phyloP scores from a whole-genome alignment of 106 monocot species.

The Dioscorea alata region DNA sequence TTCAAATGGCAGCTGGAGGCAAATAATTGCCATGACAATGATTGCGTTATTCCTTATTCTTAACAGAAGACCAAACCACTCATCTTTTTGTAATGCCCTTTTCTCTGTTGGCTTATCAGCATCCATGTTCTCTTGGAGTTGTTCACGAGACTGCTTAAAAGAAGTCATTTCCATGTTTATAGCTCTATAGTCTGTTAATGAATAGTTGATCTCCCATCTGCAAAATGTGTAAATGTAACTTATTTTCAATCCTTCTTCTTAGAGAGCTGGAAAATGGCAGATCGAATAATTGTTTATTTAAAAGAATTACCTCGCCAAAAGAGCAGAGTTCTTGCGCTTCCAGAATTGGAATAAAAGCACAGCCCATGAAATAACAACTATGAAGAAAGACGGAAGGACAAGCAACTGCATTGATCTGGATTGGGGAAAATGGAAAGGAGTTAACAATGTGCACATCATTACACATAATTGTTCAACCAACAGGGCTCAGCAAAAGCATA shows the following conservation, averaged over 20 bases:
- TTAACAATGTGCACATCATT: background rate
- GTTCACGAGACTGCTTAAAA: background rate
- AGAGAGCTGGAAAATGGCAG: background rate
- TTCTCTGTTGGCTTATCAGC: conserved; percentile 37
- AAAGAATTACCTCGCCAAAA: conserved; percentile 56
- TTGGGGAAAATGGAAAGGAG: background rate
- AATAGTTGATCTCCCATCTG: conserved; percentile 85
- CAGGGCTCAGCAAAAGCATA: conserved; percentile 7
- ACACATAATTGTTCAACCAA: background rate
- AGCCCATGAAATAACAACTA: conserved; percentile 77
- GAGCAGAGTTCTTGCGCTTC: conserved; percentile 85
- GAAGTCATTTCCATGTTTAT: conserved; percentile 26
- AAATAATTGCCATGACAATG: conserved; percentile 77
- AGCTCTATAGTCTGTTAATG: conserved; percentile 38
- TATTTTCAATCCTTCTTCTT: background rate
- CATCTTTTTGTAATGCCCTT: conserved; percentile 68
- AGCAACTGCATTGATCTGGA: conserved; percentile 58
- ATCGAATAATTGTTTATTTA: background rate
- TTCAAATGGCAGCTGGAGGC: conserved; percentile 88
- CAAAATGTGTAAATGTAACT: conserved; percentile 8
- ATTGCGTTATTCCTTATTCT: conserved; percentile 74
- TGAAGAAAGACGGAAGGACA: conserved; percentile 70
- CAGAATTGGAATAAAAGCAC: conserved; percentile 86
- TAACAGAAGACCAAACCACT: conserved; percentile 69
- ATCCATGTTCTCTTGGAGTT: conserved; percentile 30